Conservation (phyloP, 345 rosid species). For the Eucalyptus virginea region DNA sequence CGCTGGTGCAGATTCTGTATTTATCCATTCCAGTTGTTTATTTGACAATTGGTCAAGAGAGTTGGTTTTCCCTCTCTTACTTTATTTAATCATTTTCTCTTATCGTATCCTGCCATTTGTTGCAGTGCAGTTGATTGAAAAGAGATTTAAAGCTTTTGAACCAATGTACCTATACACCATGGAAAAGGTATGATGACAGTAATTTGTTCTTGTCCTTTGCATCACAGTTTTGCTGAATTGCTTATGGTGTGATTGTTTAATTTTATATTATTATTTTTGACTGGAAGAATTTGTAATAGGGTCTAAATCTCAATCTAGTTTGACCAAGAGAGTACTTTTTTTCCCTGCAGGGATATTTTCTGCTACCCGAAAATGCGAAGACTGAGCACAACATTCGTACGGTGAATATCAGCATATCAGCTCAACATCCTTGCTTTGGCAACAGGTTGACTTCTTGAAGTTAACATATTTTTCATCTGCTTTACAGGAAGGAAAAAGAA, state of each 20-base stretch:
- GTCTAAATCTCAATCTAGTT: neutral
- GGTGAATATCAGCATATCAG: conserved; percentile 76
- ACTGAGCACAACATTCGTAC: conserved; percentile 78
- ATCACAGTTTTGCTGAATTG: neutral
- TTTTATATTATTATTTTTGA: neutral
- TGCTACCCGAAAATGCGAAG: conserved; percentile 86
- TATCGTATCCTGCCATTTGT: neutral
- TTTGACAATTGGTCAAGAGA: neutral
- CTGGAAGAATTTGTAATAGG: neutral
- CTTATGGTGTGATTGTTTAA: neutral
- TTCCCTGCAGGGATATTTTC: conserved; percentile 65
- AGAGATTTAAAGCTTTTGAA: conserved; percentile 69
- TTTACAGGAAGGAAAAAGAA: neutral
- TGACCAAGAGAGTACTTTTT: neutral
- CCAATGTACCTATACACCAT: conserved; percentile 83
- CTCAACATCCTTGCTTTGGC: conserved; percentile 93
- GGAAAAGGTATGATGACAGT: conserved; percentile 60
- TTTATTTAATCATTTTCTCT: neutral
- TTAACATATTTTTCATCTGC: neutral
- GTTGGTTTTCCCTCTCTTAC: neutral
- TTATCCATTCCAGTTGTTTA: neutral
- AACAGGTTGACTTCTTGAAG: conserved; percentile 57
- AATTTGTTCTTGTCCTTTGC: neutral
- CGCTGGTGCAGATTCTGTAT: neutral
- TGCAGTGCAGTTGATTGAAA: conserved; percentile 85